Evolutionary conservation across 179 eudicot species (phyloP).

Genomic region (Silene noctiflora): DNA sequence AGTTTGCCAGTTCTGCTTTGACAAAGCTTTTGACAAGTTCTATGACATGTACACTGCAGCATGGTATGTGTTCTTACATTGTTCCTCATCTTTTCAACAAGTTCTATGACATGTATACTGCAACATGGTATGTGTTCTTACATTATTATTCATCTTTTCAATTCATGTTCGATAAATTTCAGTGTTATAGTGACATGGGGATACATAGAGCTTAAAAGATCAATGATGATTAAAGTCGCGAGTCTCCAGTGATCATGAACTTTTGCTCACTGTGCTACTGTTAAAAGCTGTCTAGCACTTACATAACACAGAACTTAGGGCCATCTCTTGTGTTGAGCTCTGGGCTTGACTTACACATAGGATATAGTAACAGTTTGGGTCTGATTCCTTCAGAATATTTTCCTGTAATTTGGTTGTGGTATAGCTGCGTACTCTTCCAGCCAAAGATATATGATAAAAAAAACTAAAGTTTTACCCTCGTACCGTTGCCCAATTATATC

Average conservation of each 20-base stretch:
- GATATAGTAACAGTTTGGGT: not conserved
- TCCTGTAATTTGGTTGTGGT: not conserved
- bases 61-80: constrained; percentile 43
- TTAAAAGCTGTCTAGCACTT: not conserved
- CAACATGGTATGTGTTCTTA: constrained; percentile 55
- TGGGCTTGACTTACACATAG: not conserved
- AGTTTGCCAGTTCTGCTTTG: constrained; percentile 73
- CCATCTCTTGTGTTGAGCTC: not conserved
- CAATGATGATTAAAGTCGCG: not conserved
- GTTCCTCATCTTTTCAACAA: constrained; percentile 44
- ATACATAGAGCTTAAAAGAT: not conserved
- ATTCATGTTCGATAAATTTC: not conserved
- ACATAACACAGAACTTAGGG: too few species aligned
- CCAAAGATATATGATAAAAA: not conserved
- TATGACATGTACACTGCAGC: constrained; percentile 81
- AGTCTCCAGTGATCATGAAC: not conserved
- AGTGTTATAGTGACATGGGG: too few species aligned
- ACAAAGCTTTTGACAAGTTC: constrained; percentile 84
- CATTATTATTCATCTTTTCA: not conserved
- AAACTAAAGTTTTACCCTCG: not conserved
- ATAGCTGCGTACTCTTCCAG: not conserved
- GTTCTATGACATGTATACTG: constrained; percentile 80
- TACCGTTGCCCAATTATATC: not conserved
- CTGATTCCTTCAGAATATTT: not conserved
- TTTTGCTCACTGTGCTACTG: constrained; percentile 5